phyloP scores from a whole-genome alignment of 2,329 filamentous ascomycete genomes.

The Fusarium beomiforme region DNA sequence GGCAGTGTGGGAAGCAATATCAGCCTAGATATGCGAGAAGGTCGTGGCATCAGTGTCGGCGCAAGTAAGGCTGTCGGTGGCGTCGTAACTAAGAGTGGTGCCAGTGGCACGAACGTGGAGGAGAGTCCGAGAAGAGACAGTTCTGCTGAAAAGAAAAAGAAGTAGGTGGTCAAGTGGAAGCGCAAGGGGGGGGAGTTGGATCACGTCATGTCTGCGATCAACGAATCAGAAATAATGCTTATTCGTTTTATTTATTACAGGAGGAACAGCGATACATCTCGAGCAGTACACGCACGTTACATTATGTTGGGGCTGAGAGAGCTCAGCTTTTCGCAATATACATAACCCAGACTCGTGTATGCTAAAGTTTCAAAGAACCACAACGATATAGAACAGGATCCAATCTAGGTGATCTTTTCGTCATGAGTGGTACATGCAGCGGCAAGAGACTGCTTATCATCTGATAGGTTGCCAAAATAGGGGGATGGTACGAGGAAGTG shows the following conservation, averaged over 20 bases:
- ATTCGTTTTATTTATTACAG: conserved; percentile 11
- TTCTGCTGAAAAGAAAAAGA: conserved; percentile 34
- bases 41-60: conserved; percentile 54
- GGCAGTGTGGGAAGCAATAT: conserved; percentile 49
- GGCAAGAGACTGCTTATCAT: neutral
- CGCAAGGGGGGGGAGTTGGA: neutral
- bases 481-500: conserved; percentile 19
- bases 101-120: conserved; percentile 31
- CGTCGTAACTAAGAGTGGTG: conserved; percentile 47
- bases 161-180: conserved; percentile 5
- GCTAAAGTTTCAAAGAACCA: neutral
- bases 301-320: neutral
- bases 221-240: neutral
- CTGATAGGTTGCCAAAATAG: neutral
- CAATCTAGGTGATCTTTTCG: neutral
- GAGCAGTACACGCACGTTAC: neutral
- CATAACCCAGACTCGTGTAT: neutral
- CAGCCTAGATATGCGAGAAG: conserved; percentile 52
- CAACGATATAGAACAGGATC: neutral
- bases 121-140: conserved; percentile 14
- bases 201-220: neutral
- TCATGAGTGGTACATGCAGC: neutral
- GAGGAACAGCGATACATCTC: neutral
- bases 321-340: conserved; percentile 4
- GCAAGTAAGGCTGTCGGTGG: conserved; percentile 49